phyloP scores from a whole-genome alignment of 139 green algal genomes.

The Closterium sp. region DNA sequence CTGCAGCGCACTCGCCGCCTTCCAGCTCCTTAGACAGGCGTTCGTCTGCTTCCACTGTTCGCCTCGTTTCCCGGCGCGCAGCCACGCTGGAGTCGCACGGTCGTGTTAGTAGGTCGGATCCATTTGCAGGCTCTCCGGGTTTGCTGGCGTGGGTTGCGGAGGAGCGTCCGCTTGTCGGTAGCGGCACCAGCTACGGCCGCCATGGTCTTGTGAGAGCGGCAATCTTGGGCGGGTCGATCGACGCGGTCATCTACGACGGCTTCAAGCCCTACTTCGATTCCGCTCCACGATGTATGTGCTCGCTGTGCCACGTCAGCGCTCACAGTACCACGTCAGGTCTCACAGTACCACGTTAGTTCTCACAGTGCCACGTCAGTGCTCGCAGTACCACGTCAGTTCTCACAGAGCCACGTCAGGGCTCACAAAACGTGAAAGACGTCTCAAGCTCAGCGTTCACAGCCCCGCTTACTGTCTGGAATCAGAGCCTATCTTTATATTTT shows the following conservation, averaged over 20 bases:
- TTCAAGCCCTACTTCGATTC: neutral
- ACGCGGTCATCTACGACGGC: neutral
- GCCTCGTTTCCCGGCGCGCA: neutral
- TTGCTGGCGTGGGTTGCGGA: neutral
- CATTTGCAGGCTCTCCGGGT: neutral
- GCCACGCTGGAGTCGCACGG: neutral
- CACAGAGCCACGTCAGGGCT: too few species aligned
- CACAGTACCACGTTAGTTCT: too few species aligned
- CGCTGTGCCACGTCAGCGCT: neutral
- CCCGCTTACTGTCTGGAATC: too few species aligned
- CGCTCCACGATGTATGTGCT: neutral
- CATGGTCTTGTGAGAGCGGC: neutral
- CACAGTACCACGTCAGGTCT: too few species aligned
- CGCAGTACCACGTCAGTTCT: too few species aligned
- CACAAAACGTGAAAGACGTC: too few species aligned
- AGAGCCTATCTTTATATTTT: too few species aligned
- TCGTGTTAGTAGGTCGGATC: neutral
- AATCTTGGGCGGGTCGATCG: neutral
- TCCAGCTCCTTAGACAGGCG: neutral
- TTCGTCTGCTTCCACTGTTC: neutral
- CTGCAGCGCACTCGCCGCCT: neutral
- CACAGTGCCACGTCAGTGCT: too few species aligned
- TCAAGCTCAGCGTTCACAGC: too few species aligned
- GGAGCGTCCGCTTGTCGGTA: neutral
- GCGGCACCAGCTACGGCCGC: neutral